These are phyloP conservation scores for Cydonia oblonga DNA, from an alignment of 331 rosid species.

Conservation along the genomic window DNA sequence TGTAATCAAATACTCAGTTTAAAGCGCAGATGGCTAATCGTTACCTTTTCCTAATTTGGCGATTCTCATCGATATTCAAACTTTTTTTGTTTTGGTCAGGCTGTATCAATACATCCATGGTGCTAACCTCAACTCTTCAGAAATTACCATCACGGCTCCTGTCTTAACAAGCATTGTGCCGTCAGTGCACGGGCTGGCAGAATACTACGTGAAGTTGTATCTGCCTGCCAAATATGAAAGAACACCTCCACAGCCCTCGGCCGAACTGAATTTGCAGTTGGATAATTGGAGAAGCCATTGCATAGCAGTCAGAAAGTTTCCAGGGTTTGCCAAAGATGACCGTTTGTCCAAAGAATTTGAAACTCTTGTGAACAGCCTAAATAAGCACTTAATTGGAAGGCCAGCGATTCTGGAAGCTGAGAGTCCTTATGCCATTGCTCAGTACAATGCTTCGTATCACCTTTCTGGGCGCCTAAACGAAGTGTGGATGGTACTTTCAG, in stretches of 20 bases:
- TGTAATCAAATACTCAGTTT: no score
- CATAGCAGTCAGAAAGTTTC: slow-evolving; percentile 42
- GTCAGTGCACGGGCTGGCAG: slow-evolving; percentile 3
- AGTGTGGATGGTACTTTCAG: slow-evolving; percentile 56
- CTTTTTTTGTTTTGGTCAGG: slow-evolving; percentile 15
- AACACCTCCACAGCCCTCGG: slow-evolving; percentile 41
- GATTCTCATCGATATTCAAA: neutral
- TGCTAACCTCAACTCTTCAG: slow-evolving; percentile 19
- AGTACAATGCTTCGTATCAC: slow-evolving; percentile 43
- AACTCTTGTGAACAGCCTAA: slow-evolving; percentile 38
- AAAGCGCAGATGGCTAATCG: neutral
- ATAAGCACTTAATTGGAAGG: slow-evolving; percentile 10
- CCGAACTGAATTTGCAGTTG: slow-evolving; percentile 39
- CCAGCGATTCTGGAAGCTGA: slow-evolving; percentile 18
- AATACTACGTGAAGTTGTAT: slow-evolving; percentile 32
- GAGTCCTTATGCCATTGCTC: slow-evolving; percentile 44
- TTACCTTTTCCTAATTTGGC: no score
- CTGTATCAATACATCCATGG: slow-evolving; percentile 65
- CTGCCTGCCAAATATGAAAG: slow-evolving; percentile 22
- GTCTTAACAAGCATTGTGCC: slow-evolving; percentile 37
- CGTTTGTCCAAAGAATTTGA: slow-evolving; percentile 32
- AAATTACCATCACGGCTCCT: slow-evolving; percentile 26
- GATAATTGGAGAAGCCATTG: slow-evolving; percentile 46
- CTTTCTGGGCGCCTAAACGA: slow-evolving; percentile 45
- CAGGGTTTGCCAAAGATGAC: slow-evolving; percentile 62